Conservation (phyloP, 164 flowering plant genomes). For the Chimonanthus praecox region DNA sequence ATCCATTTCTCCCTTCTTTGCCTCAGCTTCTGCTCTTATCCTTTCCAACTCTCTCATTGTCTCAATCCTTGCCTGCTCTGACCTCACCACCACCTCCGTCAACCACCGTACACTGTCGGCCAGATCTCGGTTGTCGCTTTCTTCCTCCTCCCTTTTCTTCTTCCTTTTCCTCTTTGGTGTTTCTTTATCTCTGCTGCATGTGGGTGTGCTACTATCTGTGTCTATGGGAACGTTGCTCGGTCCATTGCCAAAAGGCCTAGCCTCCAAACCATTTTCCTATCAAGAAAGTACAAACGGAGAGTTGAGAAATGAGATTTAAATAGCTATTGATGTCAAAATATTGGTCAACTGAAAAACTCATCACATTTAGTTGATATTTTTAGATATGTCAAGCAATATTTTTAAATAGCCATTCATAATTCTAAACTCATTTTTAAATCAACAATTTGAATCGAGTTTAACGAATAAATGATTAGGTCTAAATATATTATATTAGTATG, state of each 20-base stretch:
- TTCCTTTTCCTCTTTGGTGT: conserved; percentile 16
- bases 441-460: no score
- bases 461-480: no score
- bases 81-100: conserved; percentile 61
- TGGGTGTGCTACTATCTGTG: conserved; percentile 61
- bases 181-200: conserved; percentile 31
- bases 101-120: conserved; percentile 78
- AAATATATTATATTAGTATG: no score
- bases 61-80: conserved; percentile 75
- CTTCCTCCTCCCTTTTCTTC: conserved; percentile 24
- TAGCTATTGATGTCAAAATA: no score
- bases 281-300: not conserved
- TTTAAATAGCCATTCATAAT: no score
- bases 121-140: conserved; percentile 35
- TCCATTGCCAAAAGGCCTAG: conserved; percentile 29
- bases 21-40: conserved; percentile 77
- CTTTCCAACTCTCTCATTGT: conserved; percentile 77
- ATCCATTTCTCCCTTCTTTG: conserved; percentile 74
- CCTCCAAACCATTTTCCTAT: conserved; percentile 38
- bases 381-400: no score
- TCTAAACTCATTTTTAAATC: no score
- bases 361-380: no score
- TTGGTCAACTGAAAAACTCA: no score
- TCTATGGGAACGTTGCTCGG: conserved; percentile 32
- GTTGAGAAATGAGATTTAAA: no score